These are phyloP conservation scores for Schrenkiella parvula DNA, from an alignment of 345 rosid species.

Conservation along the genomic window DNA sequence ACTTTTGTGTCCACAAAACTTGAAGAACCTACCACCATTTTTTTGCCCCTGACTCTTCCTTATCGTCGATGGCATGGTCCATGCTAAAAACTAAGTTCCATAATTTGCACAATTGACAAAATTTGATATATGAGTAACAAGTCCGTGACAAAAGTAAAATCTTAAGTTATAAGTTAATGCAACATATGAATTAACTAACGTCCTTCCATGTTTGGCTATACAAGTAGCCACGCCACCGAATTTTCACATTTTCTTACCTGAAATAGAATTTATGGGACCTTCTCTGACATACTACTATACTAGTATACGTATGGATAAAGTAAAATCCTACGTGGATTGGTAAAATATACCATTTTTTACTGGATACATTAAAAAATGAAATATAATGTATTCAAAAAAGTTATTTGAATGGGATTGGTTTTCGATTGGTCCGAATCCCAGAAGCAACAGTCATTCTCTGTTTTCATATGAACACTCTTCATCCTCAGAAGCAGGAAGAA, in stretches of 20 bases:
- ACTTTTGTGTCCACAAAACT: conserved; percentile 26
- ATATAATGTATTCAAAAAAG: background rate
- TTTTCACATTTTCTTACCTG: conserved; percentile 6
- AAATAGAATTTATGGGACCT: conserved; percentile 12
- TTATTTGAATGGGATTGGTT: conserved; percentile 27
- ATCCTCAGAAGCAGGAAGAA: conserved; percentile 15
- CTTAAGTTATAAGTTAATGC: no score
- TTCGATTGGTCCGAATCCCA: conserved; percentile 29
- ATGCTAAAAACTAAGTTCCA: background rate
- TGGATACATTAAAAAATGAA: background rate
- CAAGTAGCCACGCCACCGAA: conserved; percentile 23
- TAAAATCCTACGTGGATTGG: conserved; percentile 8
- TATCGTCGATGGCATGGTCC: no score
- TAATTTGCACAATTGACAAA: no score
- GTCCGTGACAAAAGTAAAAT: background rate
- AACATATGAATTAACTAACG: no score
- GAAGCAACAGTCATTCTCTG: conserved; percentile 25
- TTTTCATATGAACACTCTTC: conserved; percentile 33
- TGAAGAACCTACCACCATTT: background rate
- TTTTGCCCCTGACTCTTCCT: no score
- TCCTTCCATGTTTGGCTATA: conserved; percentile 32
- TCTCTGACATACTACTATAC: no score
- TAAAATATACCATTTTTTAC: conserved; percentile 1
- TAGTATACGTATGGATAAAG: conserved; percentile 12
- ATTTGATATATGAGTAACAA: no score